Evolutionary conservation across 192 early-diverging fungal species (phyloP).

Genomic region (Backusella sp.): DNA sequence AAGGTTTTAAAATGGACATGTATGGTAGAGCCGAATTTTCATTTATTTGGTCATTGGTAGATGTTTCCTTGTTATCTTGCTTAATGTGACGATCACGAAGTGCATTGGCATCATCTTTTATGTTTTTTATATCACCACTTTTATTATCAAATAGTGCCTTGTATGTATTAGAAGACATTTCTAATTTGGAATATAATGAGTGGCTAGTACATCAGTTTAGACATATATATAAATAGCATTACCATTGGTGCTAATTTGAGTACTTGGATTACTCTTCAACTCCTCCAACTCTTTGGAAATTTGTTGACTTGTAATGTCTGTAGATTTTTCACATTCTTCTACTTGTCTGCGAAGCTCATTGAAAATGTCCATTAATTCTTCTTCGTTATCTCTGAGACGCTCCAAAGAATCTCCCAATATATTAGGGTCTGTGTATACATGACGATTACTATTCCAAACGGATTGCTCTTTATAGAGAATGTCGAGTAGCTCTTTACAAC

Average conservation of each 20-base stretch:
- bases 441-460: not conserved
- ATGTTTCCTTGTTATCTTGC: not conserved
- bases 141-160: too few relatives aligned
- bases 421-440: not conserved
- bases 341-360: not conserved
- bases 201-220: not conserved
- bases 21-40: not conserved
- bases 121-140: too few relatives aligned
- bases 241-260: not conserved
- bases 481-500: not conserved
- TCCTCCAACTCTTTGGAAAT: not conserved
- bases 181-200: not conserved
- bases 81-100: not conserved
- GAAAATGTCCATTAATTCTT: not conserved
- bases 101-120: too few relatives aligned
- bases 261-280: not conserved
- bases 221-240: not conserved
- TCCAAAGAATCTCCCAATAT: not conserved
- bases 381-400: not conserved
- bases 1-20: not conserved
- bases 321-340: not conserved
- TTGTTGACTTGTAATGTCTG: not conserved
- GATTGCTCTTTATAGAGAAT: conserved; percentile 9
- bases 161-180: not conserved
- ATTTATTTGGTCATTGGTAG: not conserved